Evolutionary conservation across 1,284 basidiomycete genomes (phyloP).

Genomic region (Chondrostereum purpureum): DNA sequence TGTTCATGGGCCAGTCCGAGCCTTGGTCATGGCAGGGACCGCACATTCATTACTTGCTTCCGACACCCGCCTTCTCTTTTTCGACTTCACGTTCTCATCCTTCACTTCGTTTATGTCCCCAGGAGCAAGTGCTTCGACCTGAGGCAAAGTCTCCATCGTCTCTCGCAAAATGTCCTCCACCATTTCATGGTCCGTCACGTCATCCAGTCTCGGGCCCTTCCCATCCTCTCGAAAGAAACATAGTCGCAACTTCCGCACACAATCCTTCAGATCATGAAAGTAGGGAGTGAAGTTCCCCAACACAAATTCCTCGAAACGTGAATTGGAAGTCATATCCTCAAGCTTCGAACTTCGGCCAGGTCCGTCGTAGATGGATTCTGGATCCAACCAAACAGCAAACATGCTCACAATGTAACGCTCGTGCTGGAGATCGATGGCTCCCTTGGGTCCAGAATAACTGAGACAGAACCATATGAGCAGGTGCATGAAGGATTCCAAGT

Average conservation of each 20-base stretch:
- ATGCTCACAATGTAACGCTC: neutral
- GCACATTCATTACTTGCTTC: no score
- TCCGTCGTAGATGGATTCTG: neutral
- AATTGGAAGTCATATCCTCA: neutral
- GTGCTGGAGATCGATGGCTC: neutral
- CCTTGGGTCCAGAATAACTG: conserved; percentile 5
- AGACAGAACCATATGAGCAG: conserved; percentile 8
- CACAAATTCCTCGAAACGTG: neutral
- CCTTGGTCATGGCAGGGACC: no score
- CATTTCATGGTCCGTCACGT: neutral
- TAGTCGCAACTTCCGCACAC: neutral
- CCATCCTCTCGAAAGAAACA: neutral
- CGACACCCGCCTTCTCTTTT: no score
- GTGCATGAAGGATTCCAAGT: conserved; percentile 5
- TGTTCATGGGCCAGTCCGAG: no score
- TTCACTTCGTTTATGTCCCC: no score
- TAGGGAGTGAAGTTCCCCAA: neutral
- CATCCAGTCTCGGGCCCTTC: neutral
- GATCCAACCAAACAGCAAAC: neutral
- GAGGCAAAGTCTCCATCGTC: neutral
- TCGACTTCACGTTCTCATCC: no score
- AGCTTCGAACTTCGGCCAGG: neutral
- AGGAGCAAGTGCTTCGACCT: no score
- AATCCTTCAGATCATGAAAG: neutral
- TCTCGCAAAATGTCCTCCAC: neutral